A percentile compares a stretch with the other conserved stretches of the same genome.
These are phyloP conservation scores for Microdochium bolleyi DNA, from an alignment of 2,329 filamentous ascomycete species.

Conservation along the genomic window DNA sequence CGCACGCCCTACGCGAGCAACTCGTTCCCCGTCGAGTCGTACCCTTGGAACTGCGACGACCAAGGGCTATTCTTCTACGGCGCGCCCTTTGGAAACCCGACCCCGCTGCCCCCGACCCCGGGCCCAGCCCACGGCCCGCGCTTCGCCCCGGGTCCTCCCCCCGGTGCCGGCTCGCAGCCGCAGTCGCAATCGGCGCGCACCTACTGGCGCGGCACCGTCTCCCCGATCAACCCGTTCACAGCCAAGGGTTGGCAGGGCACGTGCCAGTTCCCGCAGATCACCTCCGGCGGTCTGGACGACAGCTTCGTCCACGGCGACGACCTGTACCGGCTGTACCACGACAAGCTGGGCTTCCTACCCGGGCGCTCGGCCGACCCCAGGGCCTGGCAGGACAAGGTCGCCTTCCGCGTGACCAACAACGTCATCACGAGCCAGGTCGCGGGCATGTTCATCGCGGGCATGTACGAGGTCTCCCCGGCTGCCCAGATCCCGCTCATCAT, in stretches of 20 bases:
- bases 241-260: slow-evolving; percentile 61
- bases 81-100: slow-evolving; percentile 35
- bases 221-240: slow-evolving; percentile 57
- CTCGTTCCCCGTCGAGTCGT: slow-evolving; percentile 65
- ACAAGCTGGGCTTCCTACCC: slow-evolving; percentile 55
- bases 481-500: slow-evolving; percentile 35
- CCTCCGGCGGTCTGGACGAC: slow-evolving; percentile 61
- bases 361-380: slow-evolving; percentile 33
- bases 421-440: slow-evolving; percentile 76
- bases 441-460: slow-evolving; percentile 64
- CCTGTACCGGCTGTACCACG: slow-evolving; percentile 67
- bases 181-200: slow-evolving; percentile 30
- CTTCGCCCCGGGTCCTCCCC: not conserved
- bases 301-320: slow-evolving; percentile 71
- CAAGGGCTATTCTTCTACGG: slow-evolving; percentile 64
- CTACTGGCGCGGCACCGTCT: slow-evolving; percentile 60
- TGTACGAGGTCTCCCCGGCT: slow-evolving; percentile 41
- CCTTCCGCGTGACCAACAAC: slow-evolving; percentile 73
- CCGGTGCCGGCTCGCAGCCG: slow-evolving; percentile 18
- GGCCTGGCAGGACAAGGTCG: slow-evolving; percentile 34
- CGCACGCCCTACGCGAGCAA: slow-evolving; percentile 74
- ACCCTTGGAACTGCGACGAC: slow-evolving; percentile 66
- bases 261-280: slow-evolving; percentile 79
- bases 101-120: too few relatives aligned
- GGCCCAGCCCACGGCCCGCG: not conserved